Conservation (phyloP, 2,329 filamentous ascomycete species). For the Aureobasidium namibiae region DNA sequence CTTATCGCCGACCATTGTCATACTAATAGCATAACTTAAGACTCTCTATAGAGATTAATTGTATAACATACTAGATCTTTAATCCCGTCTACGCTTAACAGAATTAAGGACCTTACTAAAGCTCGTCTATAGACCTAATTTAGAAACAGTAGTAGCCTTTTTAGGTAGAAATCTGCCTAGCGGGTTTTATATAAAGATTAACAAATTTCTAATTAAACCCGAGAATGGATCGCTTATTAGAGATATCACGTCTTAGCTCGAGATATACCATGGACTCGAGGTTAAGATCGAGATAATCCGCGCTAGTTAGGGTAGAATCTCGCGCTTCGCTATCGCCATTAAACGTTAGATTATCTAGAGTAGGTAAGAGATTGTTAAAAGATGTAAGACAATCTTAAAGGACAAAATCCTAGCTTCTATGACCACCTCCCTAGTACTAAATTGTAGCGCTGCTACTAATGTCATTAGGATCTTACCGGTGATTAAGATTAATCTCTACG, state of each 20-base stretch:
- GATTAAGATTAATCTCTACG: not conserved
- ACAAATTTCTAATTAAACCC: not conserved
- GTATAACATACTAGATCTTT: not conserved
- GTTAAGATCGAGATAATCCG: not conserved
- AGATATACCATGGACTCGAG: not conserved
- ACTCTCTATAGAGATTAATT: not conserved
- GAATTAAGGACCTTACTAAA: not conserved
- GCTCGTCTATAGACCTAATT: not conserved
- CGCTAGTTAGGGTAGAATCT: not conserved
- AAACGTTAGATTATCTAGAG: not conserved
- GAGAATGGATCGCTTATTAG: not conserved
- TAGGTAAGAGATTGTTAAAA: not conserved
- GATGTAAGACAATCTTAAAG: not conserved
- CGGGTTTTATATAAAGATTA: not conserved
- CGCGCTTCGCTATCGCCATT: not conserved
- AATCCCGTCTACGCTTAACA: not conserved
- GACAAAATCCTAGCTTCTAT: not conserved
- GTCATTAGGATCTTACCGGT: not conserved
- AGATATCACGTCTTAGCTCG: not conserved
- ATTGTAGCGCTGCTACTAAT: not conserved
- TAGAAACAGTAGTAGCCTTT: not conserved
- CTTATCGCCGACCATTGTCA: not conserved
- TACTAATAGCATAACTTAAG: not conserved
- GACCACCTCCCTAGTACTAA: not conserved
- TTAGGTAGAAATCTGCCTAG: not conserved